phyloP scores from a whole-genome alignment of 1,284 basidiomycete species.

The Cryptococcus sp. region DNA sequence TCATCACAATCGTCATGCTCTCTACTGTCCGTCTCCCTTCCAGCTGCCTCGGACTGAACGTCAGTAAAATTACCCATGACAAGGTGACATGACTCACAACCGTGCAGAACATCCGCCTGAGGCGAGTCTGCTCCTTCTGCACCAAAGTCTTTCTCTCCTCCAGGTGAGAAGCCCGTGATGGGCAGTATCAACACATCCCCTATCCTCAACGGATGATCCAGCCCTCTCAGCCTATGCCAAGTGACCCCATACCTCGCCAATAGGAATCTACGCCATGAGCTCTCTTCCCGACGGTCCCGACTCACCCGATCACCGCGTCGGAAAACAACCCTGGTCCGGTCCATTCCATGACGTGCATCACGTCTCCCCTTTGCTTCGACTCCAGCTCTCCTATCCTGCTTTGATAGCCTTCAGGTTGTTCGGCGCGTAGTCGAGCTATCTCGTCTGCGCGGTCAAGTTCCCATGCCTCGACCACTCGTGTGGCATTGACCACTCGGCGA shows the following conservation, averaged over 20 bases:
- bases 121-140: conserved; percentile 24
- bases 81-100: conserved; percentile 23
- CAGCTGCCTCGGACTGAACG: conserved; percentile 27
- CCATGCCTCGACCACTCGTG: conserved; percentile 28
- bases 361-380: conserved; percentile 15
- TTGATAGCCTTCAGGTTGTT: conserved; percentile 9
- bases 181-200: conserved; percentile 46
- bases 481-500: conserved; percentile 39
- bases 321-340: conserved; percentile 43
- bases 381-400: conserved; percentile 11
- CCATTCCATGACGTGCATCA: conserved; percentile 44
- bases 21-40: conserved; percentile 10
- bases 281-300: background rate
- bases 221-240: conserved; percentile 42
- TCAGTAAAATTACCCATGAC: background rate
- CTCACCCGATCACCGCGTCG: conserved; percentile 39
- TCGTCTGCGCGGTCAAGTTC: conserved; percentile 15
- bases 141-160: conserved; percentile 33
- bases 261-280: conserved; percentile 30
- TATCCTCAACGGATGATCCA: conserved; percentile 41
- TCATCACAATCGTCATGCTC: background rate
- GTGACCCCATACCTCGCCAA: conserved; percentile 39
- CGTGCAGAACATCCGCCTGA: conserved; percentile 34
- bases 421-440: conserved; percentile 9
- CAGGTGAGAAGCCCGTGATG: conserved; percentile 42